Percentiles rank a stretch among this genome's conserved stretches.
Conservation (phyloP, 2,329 filamentous ascomycete species). For the Aspergillus oerlinghausenensis region DNA sequence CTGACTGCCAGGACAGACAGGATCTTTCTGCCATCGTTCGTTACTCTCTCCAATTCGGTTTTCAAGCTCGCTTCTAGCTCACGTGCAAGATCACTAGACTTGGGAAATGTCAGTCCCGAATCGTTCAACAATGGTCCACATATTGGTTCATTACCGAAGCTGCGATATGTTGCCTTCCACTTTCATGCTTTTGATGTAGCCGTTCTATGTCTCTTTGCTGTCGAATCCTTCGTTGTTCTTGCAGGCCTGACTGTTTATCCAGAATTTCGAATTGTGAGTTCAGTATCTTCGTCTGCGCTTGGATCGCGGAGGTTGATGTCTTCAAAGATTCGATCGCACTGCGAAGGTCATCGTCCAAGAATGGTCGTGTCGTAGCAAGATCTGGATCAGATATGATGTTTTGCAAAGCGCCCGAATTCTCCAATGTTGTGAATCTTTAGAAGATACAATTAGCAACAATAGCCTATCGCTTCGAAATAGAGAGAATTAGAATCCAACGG, state of each 20-base stretch:
- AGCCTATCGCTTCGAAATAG: background rate
- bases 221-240: constrained; percentile 19
- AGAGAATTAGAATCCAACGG: background rate
- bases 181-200: constrained; percentile 32
- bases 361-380: constrained; percentile 30
- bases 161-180: constrained; percentile 29
- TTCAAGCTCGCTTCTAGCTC: constrained; percentile 30
- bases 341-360: constrained; percentile 37
- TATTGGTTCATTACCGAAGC: constrained; percentile 25
- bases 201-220: constrained; percentile 24
- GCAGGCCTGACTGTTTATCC: constrained; percentile 20
- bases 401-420: constrained; percentile 27
- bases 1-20: constrained; percentile 28
- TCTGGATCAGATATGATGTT: constrained; percentile 24
- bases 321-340: constrained; percentile 32
- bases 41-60: constrained; percentile 26
- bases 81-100: constrained; percentile 34
- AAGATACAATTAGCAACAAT: background rate
- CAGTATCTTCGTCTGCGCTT: constrained; percentile 31
- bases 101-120: constrained; percentile 10
- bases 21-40: constrained; percentile 29
- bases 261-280: constrained; percentile 29
- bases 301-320: constrained; percentile 32
- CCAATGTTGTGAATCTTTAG: constrained; percentile 31
- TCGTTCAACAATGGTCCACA: background rate